These are phyloP conservation scores for Aureobasidium melanogenum DNA, from an alignment of 2,329 filamentous ascomycete genomes.

Conservation along the genomic window DNA sequence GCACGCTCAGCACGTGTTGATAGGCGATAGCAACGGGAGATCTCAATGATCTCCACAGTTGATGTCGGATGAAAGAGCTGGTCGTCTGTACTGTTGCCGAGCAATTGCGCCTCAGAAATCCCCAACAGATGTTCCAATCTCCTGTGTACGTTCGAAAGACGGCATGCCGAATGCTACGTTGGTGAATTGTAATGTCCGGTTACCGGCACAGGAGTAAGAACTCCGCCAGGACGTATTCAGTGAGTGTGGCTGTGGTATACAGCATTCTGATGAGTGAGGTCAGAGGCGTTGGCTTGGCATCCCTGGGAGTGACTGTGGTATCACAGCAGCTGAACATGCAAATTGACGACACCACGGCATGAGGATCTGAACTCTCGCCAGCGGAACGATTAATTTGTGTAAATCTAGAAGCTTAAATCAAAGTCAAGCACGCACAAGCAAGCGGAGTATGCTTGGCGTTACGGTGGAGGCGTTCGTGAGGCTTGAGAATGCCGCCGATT, in stretches of 20 bases:
- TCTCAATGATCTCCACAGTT: background rate
- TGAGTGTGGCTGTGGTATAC: background rate
- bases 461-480: background rate
- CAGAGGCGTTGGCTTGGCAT: background rate
- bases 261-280: background rate
- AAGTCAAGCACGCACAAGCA: constrained; percentile 1
- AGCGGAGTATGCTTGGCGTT: background rate
- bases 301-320: background rate
- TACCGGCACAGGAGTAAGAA: background rate
- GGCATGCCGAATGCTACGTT: no score
- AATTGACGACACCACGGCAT: background rate
- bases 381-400: background rate
- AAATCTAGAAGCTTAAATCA: background rate
- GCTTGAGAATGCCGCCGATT: background rate
- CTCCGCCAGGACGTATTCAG: background rate
- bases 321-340: background rate
- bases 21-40: background rate
- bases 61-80: background rate
- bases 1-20: background rate
- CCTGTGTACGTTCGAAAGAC: background rate
- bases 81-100: background rate
- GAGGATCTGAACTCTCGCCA: background rate
- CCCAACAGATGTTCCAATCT: background rate
- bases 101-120: background rate
- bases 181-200: background rate